phyloP scores from a whole-genome alignment of 2,329 filamentous ascomycete species.

The Sclerotinia trifoliorum region DNA sequence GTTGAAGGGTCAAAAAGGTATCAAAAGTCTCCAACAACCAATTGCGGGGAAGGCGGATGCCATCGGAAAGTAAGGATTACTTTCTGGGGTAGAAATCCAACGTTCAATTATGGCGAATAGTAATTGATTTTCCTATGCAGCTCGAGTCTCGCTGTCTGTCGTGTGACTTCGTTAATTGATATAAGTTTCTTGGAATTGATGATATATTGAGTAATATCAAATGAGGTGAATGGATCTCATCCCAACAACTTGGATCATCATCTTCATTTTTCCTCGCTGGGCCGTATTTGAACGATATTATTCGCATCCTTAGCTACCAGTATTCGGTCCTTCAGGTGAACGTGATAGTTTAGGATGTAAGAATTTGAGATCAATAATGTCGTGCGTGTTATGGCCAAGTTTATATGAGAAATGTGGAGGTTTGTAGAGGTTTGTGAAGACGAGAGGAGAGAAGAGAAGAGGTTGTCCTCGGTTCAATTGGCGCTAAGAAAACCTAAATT shows the following conservation, averaged over 20 bases:
- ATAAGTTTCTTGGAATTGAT: background rate
- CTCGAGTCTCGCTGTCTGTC: conserved; percentile 6
- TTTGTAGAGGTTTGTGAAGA: background rate
- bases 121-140: background rate
- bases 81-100: background rate
- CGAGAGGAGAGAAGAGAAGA: background rate
- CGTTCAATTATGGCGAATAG: background rate
- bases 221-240: conserved; percentile 14
- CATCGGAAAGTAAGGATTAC: background rate
- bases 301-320: background rate
- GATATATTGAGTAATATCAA: conserved; percentile 1
- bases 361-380: background rate
- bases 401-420: conserved; percentile 3
- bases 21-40: background rate
- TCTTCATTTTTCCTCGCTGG: background rate
- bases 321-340: conserved; percentile 17
- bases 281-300: background rate
- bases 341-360: conserved; percentile 8
- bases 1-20: background rate
- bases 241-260: conserved; percentile 17
- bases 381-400: background rate
- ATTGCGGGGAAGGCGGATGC: conserved; percentile 5
- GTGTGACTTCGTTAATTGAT: conserved; percentile 14
- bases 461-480: conserved; percentile 5
- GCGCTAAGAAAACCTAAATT: conserved; percentile 15